Evolutionary conservation across 208 protist species (phyloP).

Genomic region (Angomonas deanei): DNA sequence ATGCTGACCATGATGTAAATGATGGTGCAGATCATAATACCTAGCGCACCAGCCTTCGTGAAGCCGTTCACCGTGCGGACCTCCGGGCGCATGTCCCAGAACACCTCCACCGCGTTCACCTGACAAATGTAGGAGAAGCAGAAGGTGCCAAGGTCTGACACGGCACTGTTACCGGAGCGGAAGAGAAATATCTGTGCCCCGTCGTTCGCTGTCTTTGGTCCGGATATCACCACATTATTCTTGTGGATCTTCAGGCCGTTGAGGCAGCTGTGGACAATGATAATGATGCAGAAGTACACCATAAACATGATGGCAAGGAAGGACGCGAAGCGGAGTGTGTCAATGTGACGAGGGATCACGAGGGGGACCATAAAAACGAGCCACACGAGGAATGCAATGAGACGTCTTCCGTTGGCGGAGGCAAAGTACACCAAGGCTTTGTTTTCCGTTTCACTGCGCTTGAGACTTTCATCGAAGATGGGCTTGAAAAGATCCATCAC

Average conservation of each 20-base stretch:
- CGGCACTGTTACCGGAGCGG: constrained; percentile 10
- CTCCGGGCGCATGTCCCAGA: constrained; percentile 27
- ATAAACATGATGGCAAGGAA: constrained; percentile 25
- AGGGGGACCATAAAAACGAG: constrained; percentile 28
- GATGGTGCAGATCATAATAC: constrained; percentile 23
- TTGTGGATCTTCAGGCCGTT: constrained; percentile 9
- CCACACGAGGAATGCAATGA: constrained; percentile 22
- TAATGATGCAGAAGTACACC: constrained; percentile 24
- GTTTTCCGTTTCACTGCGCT: background rate
- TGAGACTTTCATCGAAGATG: constrained; percentile 2
- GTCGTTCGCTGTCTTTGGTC: constrained; percentile 3
- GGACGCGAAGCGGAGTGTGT: constrained; percentile 34
- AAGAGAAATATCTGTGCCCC: constrained; percentile 16
- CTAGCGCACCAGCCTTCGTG: constrained; percentile 17
- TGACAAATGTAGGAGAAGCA: constrained; percentile 40
- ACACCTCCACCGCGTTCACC: constrained; percentile 33
- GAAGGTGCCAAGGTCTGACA: constrained; percentile 18
- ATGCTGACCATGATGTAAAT: constrained; percentile 30
- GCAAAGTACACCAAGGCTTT: constrained; percentile 11
- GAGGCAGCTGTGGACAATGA: constrained; percentile 16
- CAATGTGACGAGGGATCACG: constrained; percentile 24
- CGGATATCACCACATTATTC: background rate
- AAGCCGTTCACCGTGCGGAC: constrained; percentile 11
- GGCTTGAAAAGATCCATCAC: constrained; percentile 5
- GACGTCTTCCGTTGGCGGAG: background rate